Evolutionary conservation across 176 grass and related monocot genomes (phyloP).

Genomic region (Oryza punctata): DNA sequence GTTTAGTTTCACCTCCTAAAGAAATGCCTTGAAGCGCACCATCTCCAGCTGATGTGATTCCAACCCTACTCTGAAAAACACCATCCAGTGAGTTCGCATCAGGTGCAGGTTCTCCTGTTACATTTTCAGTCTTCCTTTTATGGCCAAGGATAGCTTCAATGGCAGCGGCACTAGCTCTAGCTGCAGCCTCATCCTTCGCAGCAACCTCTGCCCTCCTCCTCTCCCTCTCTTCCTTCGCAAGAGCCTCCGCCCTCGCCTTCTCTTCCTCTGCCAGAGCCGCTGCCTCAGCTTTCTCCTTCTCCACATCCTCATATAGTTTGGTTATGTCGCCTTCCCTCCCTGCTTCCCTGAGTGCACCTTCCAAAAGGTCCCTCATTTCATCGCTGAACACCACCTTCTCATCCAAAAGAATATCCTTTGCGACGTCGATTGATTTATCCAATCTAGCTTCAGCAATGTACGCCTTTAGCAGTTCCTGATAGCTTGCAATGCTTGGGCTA

Average conservation of each 20-base stretch:
- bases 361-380: conserved; percentile 69
- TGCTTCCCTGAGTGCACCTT: conserved; percentile 47
- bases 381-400: conserved; percentile 58
- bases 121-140: conserved; percentile 57
- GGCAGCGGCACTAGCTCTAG: conserved; percentile 79
- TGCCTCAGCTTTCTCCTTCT: conserved; percentile 68
- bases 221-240: conserved; percentile 76
- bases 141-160: conserved; percentile 69
- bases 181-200: conserved; percentile 71
- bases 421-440: conserved; percentile 48
- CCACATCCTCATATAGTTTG: conserved; percentile 67
- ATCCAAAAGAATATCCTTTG: conserved; percentile 63
- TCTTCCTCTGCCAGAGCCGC: conserved; percentile 53
- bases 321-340: conserved; percentile 68
- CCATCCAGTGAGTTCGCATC: conserved; percentile 8
- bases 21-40: conserved; percentile 19
- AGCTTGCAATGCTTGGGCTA: conserved; percentile 52
- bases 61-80: conserved; percentile 43
- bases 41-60: conserved; percentile 36
- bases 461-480: conserved; percentile 64
- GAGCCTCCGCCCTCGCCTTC: conserved; percentile 62
- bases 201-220: conserved; percentile 62
- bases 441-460: conserved; percentile 37
- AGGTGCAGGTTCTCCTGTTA: conserved; percentile 18
- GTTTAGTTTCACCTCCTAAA: conserved; percentile 9